Evolutionary conservation across 2,329 filamentous ascomycete species (phyloP).

Genomic region (Purpureocillium takamizusanense): DNA sequence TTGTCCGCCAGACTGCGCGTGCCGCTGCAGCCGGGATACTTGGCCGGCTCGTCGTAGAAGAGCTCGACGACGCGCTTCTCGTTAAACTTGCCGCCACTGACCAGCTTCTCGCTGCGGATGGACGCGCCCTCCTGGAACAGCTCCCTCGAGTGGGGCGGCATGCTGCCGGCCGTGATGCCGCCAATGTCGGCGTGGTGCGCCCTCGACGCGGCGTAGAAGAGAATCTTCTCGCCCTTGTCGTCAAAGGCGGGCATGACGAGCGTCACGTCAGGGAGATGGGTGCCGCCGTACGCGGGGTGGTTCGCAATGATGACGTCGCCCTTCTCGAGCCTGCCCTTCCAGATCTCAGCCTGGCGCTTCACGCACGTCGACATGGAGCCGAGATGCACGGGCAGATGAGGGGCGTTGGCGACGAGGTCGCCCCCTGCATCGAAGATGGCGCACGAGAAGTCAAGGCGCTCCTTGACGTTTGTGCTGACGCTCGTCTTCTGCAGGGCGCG

Average conservation of each 20-base stretch:
- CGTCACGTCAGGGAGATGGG: constrained; percentile 29
- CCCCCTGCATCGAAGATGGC: constrained; percentile 69
- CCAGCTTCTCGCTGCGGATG: constrained; percentile 60
- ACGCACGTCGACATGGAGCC: constrained; percentile 77
- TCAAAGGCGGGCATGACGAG: constrained; percentile 26
- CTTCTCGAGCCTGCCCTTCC: constrained; percentile 36
- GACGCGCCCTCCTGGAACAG: constrained; percentile 57
- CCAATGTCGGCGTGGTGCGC: constrained; percentile 47
- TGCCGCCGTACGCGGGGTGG: constrained; percentile 24
- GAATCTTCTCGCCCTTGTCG: constrained; percentile 27
- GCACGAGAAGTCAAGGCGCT: constrained; percentile 73
- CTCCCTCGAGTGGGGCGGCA: constrained; percentile 67
- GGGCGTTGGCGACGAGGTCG: constrained; percentile 65
- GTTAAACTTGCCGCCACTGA: constrained; percentile 69
- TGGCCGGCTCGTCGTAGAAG: constrained; percentile 63
- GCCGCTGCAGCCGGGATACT: constrained; percentile 67
- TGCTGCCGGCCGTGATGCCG: constrained; percentile 71
- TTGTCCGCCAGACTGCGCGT: constrained; percentile 76
- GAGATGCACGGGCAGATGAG: constrained; percentile 67
- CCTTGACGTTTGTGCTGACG: constrained; percentile 72
- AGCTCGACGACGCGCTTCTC: constrained; percentile 66
- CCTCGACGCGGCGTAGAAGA: constrained; percentile 51
- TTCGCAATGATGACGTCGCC: constrained; percentile 28
- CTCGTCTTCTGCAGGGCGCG: constrained; percentile 70
- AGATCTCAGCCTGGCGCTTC: constrained; percentile 58